Evolutionary conservation across 768 basidiomycete species (phyloP).

Genomic region (Lactifluus echinatus): DNA sequence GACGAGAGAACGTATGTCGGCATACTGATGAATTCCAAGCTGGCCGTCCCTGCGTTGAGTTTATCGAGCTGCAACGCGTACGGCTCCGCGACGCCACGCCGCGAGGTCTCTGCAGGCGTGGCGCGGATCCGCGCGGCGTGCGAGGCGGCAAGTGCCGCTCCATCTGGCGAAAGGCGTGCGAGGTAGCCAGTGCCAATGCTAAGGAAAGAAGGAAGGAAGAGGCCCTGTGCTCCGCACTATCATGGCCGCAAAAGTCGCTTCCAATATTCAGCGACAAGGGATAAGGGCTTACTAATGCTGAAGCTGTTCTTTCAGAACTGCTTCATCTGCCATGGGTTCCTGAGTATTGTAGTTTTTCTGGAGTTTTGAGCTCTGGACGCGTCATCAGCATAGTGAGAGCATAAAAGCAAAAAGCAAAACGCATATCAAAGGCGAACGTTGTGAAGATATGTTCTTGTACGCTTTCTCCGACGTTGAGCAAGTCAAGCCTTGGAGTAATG

Average conservation of each 20-base stretch:
- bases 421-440: conserved; percentile 26
- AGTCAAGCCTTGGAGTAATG: conserved; percentile 33
- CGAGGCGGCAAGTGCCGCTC: conserved; percentile 22
- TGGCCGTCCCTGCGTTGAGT: conserved; percentile 24
- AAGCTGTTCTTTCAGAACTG: conserved; percentile 24
- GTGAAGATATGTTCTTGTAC: conserved; percentile 41
- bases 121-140: conserved; percentile 23
- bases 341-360: conserved; percentile 25
- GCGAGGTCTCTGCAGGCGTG: conserved; percentile 20
- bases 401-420: not conserved
- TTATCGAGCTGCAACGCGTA: conserved; percentile 32
- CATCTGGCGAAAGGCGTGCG: conserved; percentile 20
- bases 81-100: conserved; percentile 34
- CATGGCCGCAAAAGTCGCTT: not conserved
- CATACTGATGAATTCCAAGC: conserved; percentile 29
- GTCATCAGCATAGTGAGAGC: not conserved
- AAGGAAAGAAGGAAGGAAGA: conserved; percentile 25
- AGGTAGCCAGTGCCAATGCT: conserved; percentile 24
- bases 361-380: conserved; percentile 26
- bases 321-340: conserved; percentile 27
- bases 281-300: conserved; percentile 27
- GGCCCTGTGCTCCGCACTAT: conserved; percentile 23
- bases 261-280: not conserved
- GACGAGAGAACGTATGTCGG: conserved; percentile 23
- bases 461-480: conserved; percentile 45